Evolutionary conservation across 768 basidiomycete species (phyloP), one percentile per base, ranked within the genome.

Genomic region (Tricholoma hemisulphureum): DNA sequence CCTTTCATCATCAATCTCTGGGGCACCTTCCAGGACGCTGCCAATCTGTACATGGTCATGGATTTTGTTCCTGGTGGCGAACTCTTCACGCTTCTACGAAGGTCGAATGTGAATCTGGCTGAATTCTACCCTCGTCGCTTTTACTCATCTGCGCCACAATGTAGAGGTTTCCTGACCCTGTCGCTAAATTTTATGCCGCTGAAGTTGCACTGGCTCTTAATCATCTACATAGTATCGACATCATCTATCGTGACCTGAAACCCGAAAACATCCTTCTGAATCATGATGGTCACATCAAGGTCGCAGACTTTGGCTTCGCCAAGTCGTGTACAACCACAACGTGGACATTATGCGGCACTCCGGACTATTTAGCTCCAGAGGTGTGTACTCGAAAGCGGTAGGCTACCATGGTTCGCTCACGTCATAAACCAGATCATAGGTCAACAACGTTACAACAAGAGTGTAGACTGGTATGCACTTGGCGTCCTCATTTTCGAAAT

Each of bases 21-120:
- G 95, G 95, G 95, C 31, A 85, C 87, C 3, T 95, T 95, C 70
- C 97, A 98, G 68, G 97, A 98, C 67, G 72, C 85, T 31, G 74
- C 89, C 18, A 98, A 98, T 71, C 81, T 98, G 13, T 99, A 98
- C 78, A 96, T 99, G 93, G 89, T 98, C 55, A 91, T 98, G 86
- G 95, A 88, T 77, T 98, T 92, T 71, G 93, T 93, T 2, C 92
- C 95, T 4, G 97, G 97, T 7, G 97, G 97, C 14, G 97, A 99
- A 71, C 81, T 99, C 5, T 99, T 98, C 72, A 95, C 94, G 13
- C 84, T 98, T 54, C 74, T 98, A 60, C 83, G 95, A 62, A 83
- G 94, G 74, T 94, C 93, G 50, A 93, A 91, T 69, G 93, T 94
- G 43, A 63, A 86, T 55, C 55, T 61, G 41, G 52, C 58, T 45